Conservation (phyloP, 257 asterid genomes). For the Jacaranda mimosifolia region DNA sequence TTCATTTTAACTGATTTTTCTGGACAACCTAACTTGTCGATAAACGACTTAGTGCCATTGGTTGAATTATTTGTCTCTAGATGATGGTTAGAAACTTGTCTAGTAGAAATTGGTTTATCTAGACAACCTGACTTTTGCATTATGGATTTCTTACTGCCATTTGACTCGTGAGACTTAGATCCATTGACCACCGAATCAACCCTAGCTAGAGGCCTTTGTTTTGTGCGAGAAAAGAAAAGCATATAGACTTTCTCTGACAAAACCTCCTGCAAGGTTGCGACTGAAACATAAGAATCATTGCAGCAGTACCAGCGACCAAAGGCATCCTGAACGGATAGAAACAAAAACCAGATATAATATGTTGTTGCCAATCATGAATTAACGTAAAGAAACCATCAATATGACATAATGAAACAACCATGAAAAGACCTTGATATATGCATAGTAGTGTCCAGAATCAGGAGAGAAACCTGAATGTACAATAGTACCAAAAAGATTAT, state of each 20-base stretch:
- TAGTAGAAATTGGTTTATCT: constrained; percentile 46
- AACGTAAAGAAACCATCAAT: constrained; percentile 24
- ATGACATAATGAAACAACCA: constrained; percentile 31
- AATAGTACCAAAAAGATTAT: constrained; percentile 90
- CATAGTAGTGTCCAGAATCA: constrained; percentile 98
- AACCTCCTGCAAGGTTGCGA: constrained; percentile 81
- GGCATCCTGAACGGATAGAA: constrained; percentile 70
- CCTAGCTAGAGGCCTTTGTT: constrained; percentile 75
- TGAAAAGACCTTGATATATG: constrained; percentile 84
- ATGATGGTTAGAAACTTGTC: constrained; percentile 46
- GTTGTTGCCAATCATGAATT: constrained; percentile 15
- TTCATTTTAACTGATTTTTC: constrained; percentile 46
- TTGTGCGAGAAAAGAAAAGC: constrained; percentile 88
- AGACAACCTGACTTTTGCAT: constrained; percentile 43
- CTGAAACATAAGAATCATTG: constrained; percentile 84
- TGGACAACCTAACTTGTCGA: constrained; percentile 42
- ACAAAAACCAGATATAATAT: constrained; percentile 34
- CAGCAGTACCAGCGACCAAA: constrained; percentile 95
- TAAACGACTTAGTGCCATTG: constrained; percentile 42
- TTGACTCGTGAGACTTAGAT: constrained; percentile 59
- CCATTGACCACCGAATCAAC: constrained; percentile 64
- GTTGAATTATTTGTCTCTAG: constrained; percentile 43
- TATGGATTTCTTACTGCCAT: constrained; percentile 57
- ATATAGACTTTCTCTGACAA: constrained; percentile 92
- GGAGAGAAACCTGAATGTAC: constrained; percentile 98